Percentiles rank a stretch among this genome's conserved stretches.
Evolutionary conservation across 2,329 filamentous ascomycete species (phyloP).

Genomic region (Colletotrichum phormii): DNA sequence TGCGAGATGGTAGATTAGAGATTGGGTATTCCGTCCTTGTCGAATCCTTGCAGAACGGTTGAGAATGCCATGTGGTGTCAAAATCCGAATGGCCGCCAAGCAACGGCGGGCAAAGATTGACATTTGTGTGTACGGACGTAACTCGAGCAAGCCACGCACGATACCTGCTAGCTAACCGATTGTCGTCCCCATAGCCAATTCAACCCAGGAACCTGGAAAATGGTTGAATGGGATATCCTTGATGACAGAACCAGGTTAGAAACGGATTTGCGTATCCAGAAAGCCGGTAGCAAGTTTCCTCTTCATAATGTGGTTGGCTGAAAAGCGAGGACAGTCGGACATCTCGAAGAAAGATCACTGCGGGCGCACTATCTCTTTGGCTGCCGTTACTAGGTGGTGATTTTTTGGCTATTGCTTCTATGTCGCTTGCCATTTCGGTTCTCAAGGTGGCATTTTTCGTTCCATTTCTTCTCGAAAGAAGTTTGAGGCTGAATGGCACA

Average conservation of each 20-base stretch:
- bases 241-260: background rate
- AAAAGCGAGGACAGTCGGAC: background rate
- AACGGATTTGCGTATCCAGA: background rate
- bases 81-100: constrained; percentile 13
- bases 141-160: constrained; percentile 4
- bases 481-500: background rate
- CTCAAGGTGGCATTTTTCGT: background rate
- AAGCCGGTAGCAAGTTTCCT: background rate
- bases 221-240: background rate
- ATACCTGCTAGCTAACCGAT: background rate
- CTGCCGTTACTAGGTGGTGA: background rate
- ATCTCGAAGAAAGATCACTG: background rate
- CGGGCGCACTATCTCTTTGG: background rate
- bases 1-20: background rate
- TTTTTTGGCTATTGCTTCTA: background rate
- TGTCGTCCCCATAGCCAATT: background rate
- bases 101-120: constrained; percentile 2
- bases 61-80: constrained; percentile 26
- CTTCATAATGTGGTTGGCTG: background rate
- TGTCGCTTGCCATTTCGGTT: background rate
- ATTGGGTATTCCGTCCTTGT: background rate
- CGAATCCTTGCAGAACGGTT: constrained; percentile 15
- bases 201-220: background rate
- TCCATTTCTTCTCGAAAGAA: background rate
- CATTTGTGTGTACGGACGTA: constrained; percentile 28